Percentiles rank a stretch among this genome's conserved stretches.
These are phyloP conservation scores for Escovopsis sp. DNA, from an alignment of 2,329 filamentous ascomycete genomes.

Conservation along the genomic window DNA sequence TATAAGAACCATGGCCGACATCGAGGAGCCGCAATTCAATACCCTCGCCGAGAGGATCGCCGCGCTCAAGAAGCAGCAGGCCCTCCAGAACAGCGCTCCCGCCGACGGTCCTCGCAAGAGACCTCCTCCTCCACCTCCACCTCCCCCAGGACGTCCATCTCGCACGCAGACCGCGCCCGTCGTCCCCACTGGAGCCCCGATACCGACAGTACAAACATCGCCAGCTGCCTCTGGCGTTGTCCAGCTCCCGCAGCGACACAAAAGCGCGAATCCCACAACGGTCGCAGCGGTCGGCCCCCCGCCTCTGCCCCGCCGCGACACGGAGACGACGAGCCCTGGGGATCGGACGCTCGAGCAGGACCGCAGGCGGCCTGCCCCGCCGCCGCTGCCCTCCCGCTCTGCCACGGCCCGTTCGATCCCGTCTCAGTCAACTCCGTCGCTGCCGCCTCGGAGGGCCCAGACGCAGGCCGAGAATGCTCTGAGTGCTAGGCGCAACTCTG, in stretches of 20 bases:
- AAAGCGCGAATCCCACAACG: conserved; percentile 8
- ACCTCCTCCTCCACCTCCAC: conserved; percentile 18
- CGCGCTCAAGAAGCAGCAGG: conserved; percentile 46
- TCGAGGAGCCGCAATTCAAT: conserved; percentile 45
- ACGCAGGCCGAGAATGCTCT: conserved; percentile 22
- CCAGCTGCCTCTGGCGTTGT: too few relatives aligned
- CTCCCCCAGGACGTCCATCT: conserved; percentile 26
- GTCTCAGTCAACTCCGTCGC: conserved; percentile 24
- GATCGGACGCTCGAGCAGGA: background rate
- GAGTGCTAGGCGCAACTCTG: conserved; percentile 34
- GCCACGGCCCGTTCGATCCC: conserved; percentile 8
- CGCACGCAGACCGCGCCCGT: conserved; percentile 21
- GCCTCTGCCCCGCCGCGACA: conserved; percentile 20
- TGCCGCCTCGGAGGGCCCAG: conserved; percentile 35
- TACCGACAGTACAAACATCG: too few relatives aligned
- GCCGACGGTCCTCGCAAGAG: conserved; percentile 27
- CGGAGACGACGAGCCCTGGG: conserved; percentile 7
- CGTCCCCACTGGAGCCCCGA: conserved; percentile 11
- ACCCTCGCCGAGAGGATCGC: conserved; percentile 47
- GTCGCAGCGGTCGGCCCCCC: too few relatives aligned
- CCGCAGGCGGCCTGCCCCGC: conserved; percentile 14
- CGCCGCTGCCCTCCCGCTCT: conserved; percentile 17
- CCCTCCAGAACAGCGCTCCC: conserved; percentile 25
- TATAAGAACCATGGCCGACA: conserved; percentile 39
- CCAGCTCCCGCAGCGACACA: conserved; percentile 23